Base-by-base conservation (phyloP, 768 basidiomycete species). In the Cytidiella melzeri region DNA sequence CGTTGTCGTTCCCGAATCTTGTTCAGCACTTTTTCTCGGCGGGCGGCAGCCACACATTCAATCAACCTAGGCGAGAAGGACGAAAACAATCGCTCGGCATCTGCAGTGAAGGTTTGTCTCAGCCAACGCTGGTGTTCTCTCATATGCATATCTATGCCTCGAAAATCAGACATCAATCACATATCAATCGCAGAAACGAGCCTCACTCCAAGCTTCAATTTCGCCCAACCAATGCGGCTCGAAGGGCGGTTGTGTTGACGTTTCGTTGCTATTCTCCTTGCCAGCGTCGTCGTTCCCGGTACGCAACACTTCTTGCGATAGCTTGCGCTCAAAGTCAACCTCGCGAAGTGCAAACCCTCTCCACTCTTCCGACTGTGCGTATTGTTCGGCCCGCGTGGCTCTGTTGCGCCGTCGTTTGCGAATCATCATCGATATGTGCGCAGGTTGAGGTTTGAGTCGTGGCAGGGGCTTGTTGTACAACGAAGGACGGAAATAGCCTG, bases 391-490 rank as follows among this genome's bases (percentile, higher is more conserved):
- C 57, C 66, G n/a, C 73, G 55, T 4, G 87, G 74, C 28, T 71
- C 79, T 1, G 74, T 68, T 3, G 68, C 66, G 7, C 13, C 74
- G 67, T 1, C 84, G 69, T 13, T 68, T 65, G 37, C 67, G 61
- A 27, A 94, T 87, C 70, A 92, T 89, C 62, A 77, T 75, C 1
- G 77, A 73, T 40, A 92, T 76, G n/a, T 75, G 70, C 4, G 67
- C 57, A 0, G 94, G 93, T 54, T 95, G 91, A 1, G 88, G 90
- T 36, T 75, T 80, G 56, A 96, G 69, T 0, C 88, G 80, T 0
- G 91, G 91, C 12, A 96, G 74, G 1, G 91, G 88, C 0, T 67
- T 72, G 61, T 91, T 80, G 65, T 67, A 79, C 6, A 77, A 45
- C 0, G 83, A 73, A 0, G 90, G 76, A 10, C 79, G 80, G n/a